Conservation (phyloP, 2,329 filamentous ascomycete genomes). For the Epichloe festucae region DNA sequence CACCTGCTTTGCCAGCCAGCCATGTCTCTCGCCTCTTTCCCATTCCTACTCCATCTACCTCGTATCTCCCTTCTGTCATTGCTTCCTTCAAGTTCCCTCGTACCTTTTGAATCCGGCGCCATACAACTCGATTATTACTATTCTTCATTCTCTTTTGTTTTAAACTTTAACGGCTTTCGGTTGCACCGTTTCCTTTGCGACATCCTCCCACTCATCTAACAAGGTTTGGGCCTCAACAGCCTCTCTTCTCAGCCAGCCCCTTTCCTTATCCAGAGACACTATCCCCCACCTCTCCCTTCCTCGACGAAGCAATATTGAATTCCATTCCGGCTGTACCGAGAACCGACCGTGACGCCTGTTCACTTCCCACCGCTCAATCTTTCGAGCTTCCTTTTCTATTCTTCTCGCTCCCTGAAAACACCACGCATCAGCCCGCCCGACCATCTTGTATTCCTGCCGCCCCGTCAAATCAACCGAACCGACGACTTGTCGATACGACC, state of each 20-base stretch:
- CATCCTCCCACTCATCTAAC: background rate
- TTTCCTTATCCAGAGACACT: slow-evolving; percentile 1
- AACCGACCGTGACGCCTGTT: background rate
- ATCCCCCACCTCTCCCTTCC: background rate
- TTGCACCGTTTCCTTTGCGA: background rate
- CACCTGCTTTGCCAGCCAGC: background rate
- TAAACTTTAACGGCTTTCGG: background rate
- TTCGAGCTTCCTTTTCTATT: background rate
- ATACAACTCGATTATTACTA: background rate
- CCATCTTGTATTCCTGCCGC: background rate
- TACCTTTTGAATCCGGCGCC: background rate
- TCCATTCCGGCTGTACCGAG: background rate
- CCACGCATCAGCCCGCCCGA: background rate
- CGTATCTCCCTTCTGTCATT: background rate
- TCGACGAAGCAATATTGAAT: background rate
- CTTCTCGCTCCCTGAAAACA: background rate
- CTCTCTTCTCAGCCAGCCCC: background rate
- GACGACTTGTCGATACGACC: background rate
- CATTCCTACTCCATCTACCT: background rate
- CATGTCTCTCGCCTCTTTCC: background rate
- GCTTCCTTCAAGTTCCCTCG: background rate
- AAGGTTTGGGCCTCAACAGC: background rate
- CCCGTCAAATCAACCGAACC: background rate
- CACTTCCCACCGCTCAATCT: background rate
- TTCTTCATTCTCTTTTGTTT: background rate